Percentiles rank a stretch among this genome's conserved stretches.
These are phyloP conservation scores for Fragilariopsis cylindrus DNA, from an alignment of 108 stramenopile genomes.

Conservation along the genomic window DNA sequence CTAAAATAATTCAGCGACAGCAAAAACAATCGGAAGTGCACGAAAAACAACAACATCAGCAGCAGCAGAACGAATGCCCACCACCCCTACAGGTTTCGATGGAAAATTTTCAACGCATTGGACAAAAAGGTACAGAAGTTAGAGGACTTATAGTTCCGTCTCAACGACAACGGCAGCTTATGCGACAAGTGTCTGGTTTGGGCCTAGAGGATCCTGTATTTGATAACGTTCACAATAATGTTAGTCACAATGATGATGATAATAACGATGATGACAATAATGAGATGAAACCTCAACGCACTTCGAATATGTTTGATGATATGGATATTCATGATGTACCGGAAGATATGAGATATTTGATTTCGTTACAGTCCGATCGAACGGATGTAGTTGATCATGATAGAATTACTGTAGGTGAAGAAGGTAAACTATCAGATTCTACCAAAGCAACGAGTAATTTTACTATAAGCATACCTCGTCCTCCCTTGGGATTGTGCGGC, in stretches of 20 bases:
- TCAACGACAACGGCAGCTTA: slow-evolving; percentile 23
- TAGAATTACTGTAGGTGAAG: background rate
- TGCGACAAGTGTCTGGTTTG: slow-evolving; percentile 35
- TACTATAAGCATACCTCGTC: background rate
- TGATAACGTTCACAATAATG: slow-evolving; percentile 3
- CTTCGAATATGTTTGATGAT: slow-evolving; percentile 25
- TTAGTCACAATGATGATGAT: no score
- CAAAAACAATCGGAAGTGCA: no score
- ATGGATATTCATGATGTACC: slow-evolving; percentile 31
- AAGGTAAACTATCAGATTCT: no score
- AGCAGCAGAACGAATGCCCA: no score
- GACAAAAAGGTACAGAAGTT: slow-evolving; percentile 5
- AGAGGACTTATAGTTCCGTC: slow-evolving; percentile 22
- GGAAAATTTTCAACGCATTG: background rate
- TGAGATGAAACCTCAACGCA: background rate
- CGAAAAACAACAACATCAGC: no score
- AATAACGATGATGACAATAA: background rate
- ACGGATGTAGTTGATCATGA: slow-evolving; percentile 18
- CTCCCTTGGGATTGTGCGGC: background rate
- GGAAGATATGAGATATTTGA: slow-evolving; percentile 25
- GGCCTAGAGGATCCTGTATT: slow-evolving; percentile 39
- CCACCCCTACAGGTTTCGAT: background rate
- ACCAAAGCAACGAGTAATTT: background rate
- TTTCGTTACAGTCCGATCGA: slow-evolving; percentile 19
- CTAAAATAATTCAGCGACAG: no score